A percentile compares a stretch with the other conserved stretches of the same genome.
Conservation (phyloP, 768 basidiomycete genomes). For the Tylopilus balloui region DNA sequence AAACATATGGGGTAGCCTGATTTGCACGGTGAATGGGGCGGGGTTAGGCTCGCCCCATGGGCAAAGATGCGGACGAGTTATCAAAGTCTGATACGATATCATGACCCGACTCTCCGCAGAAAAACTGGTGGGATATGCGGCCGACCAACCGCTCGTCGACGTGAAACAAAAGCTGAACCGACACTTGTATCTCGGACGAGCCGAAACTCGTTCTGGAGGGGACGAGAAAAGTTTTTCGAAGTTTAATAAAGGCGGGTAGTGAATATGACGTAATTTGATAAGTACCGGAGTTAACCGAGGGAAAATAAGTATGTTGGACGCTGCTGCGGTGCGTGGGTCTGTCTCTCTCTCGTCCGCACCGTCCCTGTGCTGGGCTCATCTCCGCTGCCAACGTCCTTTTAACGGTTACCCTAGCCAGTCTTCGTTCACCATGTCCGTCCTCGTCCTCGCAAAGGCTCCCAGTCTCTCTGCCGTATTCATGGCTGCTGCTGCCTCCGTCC, state of each 20-base stretch:
- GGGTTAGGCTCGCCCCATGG: constrained; percentile 7
- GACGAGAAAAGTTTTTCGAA: not conserved
- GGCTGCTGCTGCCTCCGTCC: constrained; percentile 25
- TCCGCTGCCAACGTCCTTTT: constrained; percentile 20
- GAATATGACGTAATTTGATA: constrained; percentile 14
- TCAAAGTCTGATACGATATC: constrained; percentile 5
- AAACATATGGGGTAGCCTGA: not conserved
- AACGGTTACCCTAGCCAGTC: constrained; percentile 9
- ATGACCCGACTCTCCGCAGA: too few relatives aligned
- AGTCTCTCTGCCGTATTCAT: constrained; percentile 29
- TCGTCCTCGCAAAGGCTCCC: constrained; percentile 29
- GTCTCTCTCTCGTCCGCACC: constrained; percentile 7
- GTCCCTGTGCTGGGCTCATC: constrained; percentile 22
- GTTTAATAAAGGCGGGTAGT: not conserved
- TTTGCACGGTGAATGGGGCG: constrained; percentile 1
- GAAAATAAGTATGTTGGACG: constrained; percentile 22
- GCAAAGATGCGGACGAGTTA: not conserved
- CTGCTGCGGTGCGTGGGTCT: constrained; percentile 20
- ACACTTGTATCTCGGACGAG: too few relatives aligned
- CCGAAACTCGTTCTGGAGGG: too few relatives aligned
- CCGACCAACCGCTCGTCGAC: too few relatives aligned
- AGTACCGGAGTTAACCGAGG: constrained; percentile 23
- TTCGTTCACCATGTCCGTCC: constrained; percentile 29
- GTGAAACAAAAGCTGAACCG: too few relatives aligned
- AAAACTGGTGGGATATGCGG: too few relatives aligned